These are phyloP conservation scores for Cochlearia excelsa DNA, from an alignment of 345 rosid species.

Conservation along the genomic window DNA sequence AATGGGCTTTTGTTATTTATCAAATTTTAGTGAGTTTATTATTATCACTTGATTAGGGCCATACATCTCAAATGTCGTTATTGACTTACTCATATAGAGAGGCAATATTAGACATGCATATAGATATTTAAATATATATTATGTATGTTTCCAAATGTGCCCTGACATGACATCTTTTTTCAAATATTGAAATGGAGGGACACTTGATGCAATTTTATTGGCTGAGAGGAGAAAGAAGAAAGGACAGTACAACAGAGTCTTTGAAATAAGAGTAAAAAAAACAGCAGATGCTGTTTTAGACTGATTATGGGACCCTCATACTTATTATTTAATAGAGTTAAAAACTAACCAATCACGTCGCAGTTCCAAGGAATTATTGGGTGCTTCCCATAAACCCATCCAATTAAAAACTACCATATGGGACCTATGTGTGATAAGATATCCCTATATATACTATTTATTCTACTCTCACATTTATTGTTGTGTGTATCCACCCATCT, in stretches of 20 bases:
- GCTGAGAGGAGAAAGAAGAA: slow-evolving; percentile 12
- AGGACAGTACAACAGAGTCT: slow-evolving; percentile 30
- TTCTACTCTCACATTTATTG: no score
- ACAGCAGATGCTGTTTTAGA: slow-evolving; percentile 36
- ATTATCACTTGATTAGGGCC: no score
- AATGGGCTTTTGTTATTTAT: no score
- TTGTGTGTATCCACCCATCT: no score
- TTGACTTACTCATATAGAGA: no score
- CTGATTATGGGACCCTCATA: slow-evolving; percentile 28
- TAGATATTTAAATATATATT: background rate
- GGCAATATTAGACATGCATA: slow-evolving; percentile 5
- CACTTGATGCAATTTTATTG: slow-evolving; percentile 29
- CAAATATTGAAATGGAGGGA: slow-evolving; percentile 33
- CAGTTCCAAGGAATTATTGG: slow-evolving; percentile 32
- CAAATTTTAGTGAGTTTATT: no score
- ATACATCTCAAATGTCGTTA: no score
- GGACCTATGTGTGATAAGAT: no score
- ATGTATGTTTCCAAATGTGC: slow-evolving; percentile 26
- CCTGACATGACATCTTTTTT: slow-evolving; percentile 34
- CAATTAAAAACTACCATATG: no score
- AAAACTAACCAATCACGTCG: slow-evolving; percentile 29
- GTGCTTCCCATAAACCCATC: slow-evolving; percentile 32
- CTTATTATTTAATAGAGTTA: slow-evolving; percentile 1
- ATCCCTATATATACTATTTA: no score
- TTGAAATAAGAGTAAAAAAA: slow-evolving; percentile 26